phyloP scores from a whole-genome alignment of 805 yeast species.

The Yarrowia keelungensis region DNA sequence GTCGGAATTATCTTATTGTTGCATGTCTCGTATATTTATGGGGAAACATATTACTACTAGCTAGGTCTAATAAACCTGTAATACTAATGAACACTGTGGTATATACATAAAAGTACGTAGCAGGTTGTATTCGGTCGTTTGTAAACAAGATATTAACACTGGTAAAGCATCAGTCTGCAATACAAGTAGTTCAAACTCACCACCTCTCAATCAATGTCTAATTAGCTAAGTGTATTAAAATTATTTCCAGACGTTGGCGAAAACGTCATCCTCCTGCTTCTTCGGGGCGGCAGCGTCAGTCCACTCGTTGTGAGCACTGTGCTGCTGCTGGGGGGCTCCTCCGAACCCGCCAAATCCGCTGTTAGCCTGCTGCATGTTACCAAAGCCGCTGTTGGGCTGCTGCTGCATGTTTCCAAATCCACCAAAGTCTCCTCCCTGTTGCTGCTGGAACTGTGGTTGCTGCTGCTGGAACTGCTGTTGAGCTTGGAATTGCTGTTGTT shows the following conservation, averaged over 20 bases:
- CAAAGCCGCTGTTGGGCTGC: conserved; percentile 18
- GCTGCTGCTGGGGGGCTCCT: conserved; percentile 24
- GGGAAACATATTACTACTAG: conserved; percentile 32
- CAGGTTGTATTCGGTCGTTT: too few relatives aligned
- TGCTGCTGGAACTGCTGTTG: conserved; percentile 37
- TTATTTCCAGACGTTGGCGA: conserved; percentile 52
- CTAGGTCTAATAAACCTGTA: conserved; percentile 31
- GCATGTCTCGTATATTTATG: conserved; percentile 37
- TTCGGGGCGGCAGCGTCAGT: conserved; percentile 39
- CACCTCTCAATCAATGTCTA: not conserved
- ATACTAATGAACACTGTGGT: not conserved
- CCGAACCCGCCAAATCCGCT: conserved; percentile 29
- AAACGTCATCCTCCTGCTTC: conserved; percentile 49
- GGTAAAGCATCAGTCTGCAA: too few relatives aligned
- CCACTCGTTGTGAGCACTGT: conserved; percentile 29
- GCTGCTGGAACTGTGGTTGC: conserved; percentile 13
- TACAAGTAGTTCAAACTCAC: too few relatives aligned
- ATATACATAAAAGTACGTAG: not conserved
- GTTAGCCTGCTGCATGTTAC: conserved; percentile 11
- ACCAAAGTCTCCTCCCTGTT: conserved; percentile 32
- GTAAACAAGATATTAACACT: too few relatives aligned
- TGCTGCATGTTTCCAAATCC: conserved; percentile 27
- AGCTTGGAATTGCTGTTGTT: conserved; percentile 18
- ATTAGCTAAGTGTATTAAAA: conserved; percentile 27
- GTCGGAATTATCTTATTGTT: conserved; percentile 36